phyloP scores from a whole-genome alignment of 2,329 filamentous ascomycete species.

The Neurospora crassa region DNA sequence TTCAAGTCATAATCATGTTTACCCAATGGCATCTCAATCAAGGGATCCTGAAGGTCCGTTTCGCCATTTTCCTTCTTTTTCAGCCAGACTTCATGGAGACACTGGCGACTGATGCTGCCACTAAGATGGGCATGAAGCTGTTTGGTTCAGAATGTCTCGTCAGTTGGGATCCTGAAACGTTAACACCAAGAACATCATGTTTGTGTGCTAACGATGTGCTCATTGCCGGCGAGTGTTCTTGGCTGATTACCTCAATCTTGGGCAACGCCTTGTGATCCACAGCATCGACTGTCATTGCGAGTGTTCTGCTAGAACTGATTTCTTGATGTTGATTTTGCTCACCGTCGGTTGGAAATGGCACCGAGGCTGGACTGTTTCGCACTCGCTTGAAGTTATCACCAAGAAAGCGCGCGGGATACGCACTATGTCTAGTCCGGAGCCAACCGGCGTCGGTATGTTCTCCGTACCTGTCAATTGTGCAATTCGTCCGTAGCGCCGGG shows the following conservation, averaged over 20 bases:
- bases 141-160: constrained; percentile 10
- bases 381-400: neutral
- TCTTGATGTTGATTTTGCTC: neutral
- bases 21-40: constrained; percentile 57
- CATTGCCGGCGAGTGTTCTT: neutral
- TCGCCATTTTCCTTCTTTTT: constrained; percentile 43
- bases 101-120: constrained; percentile 64
- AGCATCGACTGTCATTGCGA: neutral
- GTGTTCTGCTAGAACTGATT: neutral
- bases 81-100: constrained; percentile 66
- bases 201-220: neutral
- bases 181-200: constrained; percentile 1
- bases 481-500: neutral
- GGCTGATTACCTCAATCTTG: constrained; percentile 41
- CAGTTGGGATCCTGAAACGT: constrained; percentile 8
- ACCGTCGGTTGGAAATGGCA: neutral
- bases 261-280: constrained; percentile 40
- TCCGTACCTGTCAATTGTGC: neutral
- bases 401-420: neutral
- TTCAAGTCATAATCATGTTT: constrained; percentile 63
- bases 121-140: constrained; percentile 75
- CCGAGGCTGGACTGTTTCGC: neutral
- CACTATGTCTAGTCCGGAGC: neutral
- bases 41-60: constrained; percentile 55
- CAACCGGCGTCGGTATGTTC: neutral